Evolutionary conservation across 306 rosid genomes (phyloP).

Genomic region (Cucurbita moschata): DNA sequence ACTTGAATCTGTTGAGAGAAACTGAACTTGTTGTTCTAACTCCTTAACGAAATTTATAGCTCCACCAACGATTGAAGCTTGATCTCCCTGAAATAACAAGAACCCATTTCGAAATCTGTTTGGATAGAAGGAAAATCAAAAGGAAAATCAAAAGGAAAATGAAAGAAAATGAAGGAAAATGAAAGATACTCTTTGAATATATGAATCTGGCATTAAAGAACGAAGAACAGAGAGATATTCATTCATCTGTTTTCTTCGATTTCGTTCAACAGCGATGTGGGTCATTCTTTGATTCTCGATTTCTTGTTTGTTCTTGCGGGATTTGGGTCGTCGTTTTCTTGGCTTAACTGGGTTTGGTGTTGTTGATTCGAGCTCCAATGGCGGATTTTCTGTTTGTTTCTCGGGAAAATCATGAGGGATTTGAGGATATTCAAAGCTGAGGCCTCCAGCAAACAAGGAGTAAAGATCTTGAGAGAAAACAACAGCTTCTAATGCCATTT

Average conservation of each 20-base stretch:
- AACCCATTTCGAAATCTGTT: background rate
- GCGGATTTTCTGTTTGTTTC: constrained; percentile 36
- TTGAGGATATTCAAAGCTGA: constrained; percentile 12
- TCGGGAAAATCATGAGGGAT: constrained; percentile 21
- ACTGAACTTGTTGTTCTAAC: constrained; percentile 70
- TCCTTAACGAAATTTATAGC: constrained; percentile 87
- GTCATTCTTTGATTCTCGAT: constrained; percentile 97
- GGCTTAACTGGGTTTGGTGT: constrained; percentile 17
- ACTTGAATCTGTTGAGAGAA: constrained; percentile 16
- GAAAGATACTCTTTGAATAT: constrained; percentile 70
- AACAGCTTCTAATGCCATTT: constrained; percentile 80
- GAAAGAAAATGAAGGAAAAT: background rate
- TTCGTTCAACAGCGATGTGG: constrained; percentile 96
- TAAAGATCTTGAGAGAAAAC: constrained; percentile 51
- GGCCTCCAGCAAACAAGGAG: constrained; percentile 25
- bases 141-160: background rate
- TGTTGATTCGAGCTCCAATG: constrained; percentile 12
- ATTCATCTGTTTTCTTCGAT: constrained; percentile 85
- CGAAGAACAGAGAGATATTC: constrained; percentile 86
- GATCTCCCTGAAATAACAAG: constrained; percentile 50
- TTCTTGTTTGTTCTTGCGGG: constrained; percentile 65
- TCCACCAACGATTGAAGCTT: constrained; percentile 87
- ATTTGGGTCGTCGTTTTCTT: constrained; percentile 43
- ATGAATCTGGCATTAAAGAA: constrained; percentile 77
- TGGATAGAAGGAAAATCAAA: background rate